A percentile compares a stretch with the other conserved stretches of the same genome.
phyloP scores from a whole-genome alignment of 2,329 filamentous ascomycete species.

The Cladobotryum protrusum region DNA sequence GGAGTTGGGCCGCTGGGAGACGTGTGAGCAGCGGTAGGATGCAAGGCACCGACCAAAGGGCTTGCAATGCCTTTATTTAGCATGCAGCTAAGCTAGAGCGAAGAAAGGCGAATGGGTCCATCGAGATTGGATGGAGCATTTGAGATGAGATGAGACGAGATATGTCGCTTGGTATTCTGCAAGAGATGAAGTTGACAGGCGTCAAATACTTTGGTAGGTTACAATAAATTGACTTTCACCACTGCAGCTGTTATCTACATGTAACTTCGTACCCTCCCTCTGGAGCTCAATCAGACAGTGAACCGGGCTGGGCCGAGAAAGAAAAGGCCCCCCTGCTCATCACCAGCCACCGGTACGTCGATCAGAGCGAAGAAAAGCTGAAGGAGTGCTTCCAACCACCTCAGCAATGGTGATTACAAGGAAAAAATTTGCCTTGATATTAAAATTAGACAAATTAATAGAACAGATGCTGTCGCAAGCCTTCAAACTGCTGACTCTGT shows the following conservation, averaged over 20 bases:
- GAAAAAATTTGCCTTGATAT: not conserved
- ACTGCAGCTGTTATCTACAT: no score
- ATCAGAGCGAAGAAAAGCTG: no score
- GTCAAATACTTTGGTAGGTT: no score
- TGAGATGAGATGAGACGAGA: conserved; percentile 1
- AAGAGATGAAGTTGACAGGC: no score
- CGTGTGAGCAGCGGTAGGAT: conserved; percentile 11
- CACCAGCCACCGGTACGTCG: not conserved
- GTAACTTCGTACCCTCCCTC: no score
- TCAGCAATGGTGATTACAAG: not conserved
- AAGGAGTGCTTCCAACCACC: not conserved
- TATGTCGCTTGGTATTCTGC: no score
- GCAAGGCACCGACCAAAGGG: conserved; percentile 10
- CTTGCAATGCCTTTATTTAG: conserved; percentile 5
- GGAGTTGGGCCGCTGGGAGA: conserved; percentile 1
- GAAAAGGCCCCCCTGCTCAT: not conserved
- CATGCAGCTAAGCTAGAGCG: conserved; percentile 5
- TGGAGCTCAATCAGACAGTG: no score
- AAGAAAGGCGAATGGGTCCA: no score
- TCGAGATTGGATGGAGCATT: conserved; percentile 3
- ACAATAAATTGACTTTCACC: no score
- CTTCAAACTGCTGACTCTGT: not conserved
- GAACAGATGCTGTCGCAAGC: not conserved
- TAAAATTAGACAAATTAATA: no score
- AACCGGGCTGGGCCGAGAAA: not conserved